Base-by-base conservation (phyloP, 2,329 filamentous ascomycete species). In the Colletotrichum spinosum region DNA sequence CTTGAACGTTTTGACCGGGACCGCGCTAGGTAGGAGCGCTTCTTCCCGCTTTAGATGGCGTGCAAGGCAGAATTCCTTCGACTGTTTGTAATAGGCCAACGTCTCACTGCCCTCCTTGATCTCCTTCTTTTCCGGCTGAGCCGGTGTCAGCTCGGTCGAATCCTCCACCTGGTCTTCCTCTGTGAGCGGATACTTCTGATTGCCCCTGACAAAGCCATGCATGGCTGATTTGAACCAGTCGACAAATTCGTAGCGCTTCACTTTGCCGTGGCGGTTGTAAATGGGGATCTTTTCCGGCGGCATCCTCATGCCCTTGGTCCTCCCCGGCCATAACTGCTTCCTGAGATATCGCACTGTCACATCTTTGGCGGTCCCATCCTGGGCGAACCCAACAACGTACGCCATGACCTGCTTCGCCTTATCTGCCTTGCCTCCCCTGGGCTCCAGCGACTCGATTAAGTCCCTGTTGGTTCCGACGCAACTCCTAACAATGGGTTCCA, bases 1-100 rank as follows among this genome's bases (percentile, higher is more conserved):
- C 5, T 83, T 88, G 76, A 98, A 97, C 10, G 86, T 85, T 69
- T 91, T 92, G 41, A 93, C 90, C 1, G 92, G 86, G 55, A 87
- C 80, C 0, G 94, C 89, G 2, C 80, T 84, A 0, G 90, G 87
- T 10, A 89, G 81, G 4, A 99, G 83, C 1, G 95, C 96, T 80
- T 99, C 95, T 78, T 99, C 96, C 44, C 96, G 90, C 70, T 93
- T 93, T 10, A 98, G 82, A 74, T 98, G 95, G 4, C 95, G 86
- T 72, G 92, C 90, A 4, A 99, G 84, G 1, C 94, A 92, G 73
- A 91, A 97, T 25, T 97, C 92, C 2, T 91, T 85, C 0, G 93
- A 97, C 58, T 90, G 86, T 72, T 97, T 97, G 79, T 97, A 95
- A 74, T 92, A 95, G 72, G 97, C 92, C 3, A 98, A 79, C 0